A percentile compares a stretch with the other conserved stretches of the same genome.
Conservation (phyloP, 441 rosid genomes). For the Adansonia grandidieri region DNA sequence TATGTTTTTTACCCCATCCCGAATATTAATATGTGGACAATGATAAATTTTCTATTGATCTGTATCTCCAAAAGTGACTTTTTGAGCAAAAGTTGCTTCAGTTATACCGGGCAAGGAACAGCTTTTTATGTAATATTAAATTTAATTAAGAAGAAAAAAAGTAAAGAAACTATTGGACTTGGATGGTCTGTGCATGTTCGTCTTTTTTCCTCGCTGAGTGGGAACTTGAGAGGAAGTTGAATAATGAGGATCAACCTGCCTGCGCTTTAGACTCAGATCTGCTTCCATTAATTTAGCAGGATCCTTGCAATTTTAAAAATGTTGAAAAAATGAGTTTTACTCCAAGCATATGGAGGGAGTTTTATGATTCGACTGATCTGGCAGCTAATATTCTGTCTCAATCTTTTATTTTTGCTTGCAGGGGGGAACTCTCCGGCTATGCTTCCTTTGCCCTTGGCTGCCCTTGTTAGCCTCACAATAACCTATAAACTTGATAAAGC, state of each 20-base stretch:
- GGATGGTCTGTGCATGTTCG: not conserved
- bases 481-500: constrained; percentile 89
- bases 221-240: not conserved
- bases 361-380: constrained; percentile 9
- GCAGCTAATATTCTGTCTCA: constrained; percentile 18
- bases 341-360: not conserved
- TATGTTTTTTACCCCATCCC: not conserved
- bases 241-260: not conserved
- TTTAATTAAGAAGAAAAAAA: constrained; percentile 12
- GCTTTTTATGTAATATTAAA: constrained; percentile 9
- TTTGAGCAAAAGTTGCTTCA: not conserved
- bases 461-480: constrained; percentile 91
- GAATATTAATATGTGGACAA: constrained; percentile 13
- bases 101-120: not conserved
- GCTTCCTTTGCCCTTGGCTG: constrained; percentile 97
- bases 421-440: constrained; percentile 85
- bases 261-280: not conserved
- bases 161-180: not conserved
- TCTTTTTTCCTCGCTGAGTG: not conserved
- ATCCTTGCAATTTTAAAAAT: constrained; percentile 14
- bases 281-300: constrained; percentile 1
- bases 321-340: constrained; percentile 17
- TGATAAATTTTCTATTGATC: constrained; percentile 6
- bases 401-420: constrained; percentile 41
- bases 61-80: constrained; percentile 8